phyloP scores from a whole-genome alignment of 2,329 filamentous ascomycete species.

The Talaromyces sp. region DNA sequence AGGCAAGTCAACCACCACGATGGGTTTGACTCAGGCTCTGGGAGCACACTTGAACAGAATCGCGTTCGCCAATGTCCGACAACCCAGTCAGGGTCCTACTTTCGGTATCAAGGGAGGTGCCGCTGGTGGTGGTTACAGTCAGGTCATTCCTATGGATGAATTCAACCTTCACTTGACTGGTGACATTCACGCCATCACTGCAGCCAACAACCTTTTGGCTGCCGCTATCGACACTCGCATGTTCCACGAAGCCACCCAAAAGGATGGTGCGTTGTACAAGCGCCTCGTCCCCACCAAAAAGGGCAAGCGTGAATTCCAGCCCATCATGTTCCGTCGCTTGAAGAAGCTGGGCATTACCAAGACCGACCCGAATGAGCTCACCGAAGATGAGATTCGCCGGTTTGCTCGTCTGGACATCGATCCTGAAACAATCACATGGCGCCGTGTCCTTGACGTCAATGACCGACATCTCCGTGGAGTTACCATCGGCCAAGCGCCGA shows the following conservation, averaged over 20 bases:
- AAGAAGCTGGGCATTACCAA: slow-evolving; percentile 96
- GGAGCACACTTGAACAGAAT: slow-evolving; percentile 82
- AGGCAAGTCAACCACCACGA: slow-evolving; percentile 96
- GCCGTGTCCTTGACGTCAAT: slow-evolving; percentile 92
- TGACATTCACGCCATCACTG: slow-evolving; percentile 95
- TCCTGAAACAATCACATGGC: slow-evolving; percentile 95
- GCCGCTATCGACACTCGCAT: slow-evolving; percentile 97
- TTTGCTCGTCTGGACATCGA: slow-evolving; percentile 97
- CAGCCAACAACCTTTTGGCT: slow-evolving; percentile 93
- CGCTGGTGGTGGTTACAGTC: slow-evolving; percentile 94
- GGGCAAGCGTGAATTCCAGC: slow-evolving; percentile 78
- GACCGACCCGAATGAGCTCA: slow-evolving; percentile 86
- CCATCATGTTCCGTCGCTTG: slow-evolving; percentile 86
- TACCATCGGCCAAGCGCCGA: slow-evolving; percentile 80
- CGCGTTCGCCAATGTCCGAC: slow-evolving; percentile 92
- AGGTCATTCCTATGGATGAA: slow-evolving; percentile 99
- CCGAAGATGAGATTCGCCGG: slow-evolving; percentile 76
- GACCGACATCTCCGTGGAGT: slow-evolving; percentile 88
- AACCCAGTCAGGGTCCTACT: slow-evolving; percentile 94
- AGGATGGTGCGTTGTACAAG: slow-evolving; percentile 79
- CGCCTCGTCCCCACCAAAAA: slow-evolving; percentile 86
- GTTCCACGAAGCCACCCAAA: slow-evolving; percentile 95
- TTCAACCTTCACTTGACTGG: slow-evolving; percentile 98
- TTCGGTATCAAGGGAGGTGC: slow-evolving; percentile 99
- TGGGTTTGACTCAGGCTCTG: slow-evolving; percentile 89